Percentiles rank a stretch among this genome's conserved stretches.
These are phyloP conservation scores for Paraphaeosphaeria minitans DNA, from an alignment of 2,329 filamentous ascomycete genomes.

Conservation along the genomic window DNA sequence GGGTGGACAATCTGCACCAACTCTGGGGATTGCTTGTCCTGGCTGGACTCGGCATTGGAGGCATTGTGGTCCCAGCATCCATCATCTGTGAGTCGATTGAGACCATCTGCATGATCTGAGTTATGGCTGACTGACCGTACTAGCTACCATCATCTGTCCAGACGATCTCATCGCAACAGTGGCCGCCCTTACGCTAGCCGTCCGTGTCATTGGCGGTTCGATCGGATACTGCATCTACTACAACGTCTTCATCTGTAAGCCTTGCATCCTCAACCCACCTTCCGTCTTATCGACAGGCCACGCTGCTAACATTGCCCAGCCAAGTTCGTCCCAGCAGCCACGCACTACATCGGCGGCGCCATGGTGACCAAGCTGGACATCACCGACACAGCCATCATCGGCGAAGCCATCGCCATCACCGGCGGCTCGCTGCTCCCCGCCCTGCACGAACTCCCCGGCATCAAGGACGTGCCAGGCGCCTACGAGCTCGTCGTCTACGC, in stretches of 20 bases:
- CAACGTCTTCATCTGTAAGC: conserved; percentile 26
- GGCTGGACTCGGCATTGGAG: conserved; percentile 68
- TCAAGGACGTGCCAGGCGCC: neutral
- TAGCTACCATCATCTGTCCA: conserved; percentile 64
- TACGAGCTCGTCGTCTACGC: neutral
- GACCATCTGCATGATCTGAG: neutral
- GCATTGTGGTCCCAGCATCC: conserved; percentile 69
- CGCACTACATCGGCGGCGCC: neutral
- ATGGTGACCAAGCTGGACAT: neutral
- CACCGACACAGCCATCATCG: neutral
- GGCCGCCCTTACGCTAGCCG: conserved; percentile 69
- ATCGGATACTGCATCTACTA: conserved; percentile 64
- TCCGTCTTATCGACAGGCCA: too few species aligned
- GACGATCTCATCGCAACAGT: conserved; percentile 73
- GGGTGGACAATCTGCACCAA: conserved; percentile 58
- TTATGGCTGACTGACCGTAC: conserved; percentile 41
- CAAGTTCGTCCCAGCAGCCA: neutral
- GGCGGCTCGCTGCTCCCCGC: neutral
- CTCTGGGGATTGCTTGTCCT: conserved; percentile 65
- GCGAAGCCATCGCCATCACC: neutral
- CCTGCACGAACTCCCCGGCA: neutral
- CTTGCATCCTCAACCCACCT: neutral
- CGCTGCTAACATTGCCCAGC: neutral
- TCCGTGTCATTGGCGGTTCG: conserved; percentile 70
- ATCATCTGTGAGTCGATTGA: conserved; percentile 58